Base-by-base conservation (phyloP, 169 alveolate genomes). In the Babesia gibsoni region DNA sequence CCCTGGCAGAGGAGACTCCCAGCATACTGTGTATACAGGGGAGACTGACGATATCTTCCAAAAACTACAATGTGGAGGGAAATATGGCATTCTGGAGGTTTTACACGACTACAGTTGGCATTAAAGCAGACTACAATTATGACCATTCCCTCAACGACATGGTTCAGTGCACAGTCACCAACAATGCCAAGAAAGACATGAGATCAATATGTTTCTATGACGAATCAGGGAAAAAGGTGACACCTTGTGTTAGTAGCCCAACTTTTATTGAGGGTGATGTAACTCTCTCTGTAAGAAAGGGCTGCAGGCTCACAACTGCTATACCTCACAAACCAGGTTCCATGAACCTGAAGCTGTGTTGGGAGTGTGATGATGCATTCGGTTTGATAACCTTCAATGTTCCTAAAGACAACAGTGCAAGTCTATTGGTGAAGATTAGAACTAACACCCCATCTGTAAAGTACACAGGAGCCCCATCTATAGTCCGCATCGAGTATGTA, bases 61-160 rank as follows among this genome's bases (percentile, higher is more conserved):
- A 3, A n/a, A 3, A 32, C 35, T 27, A 66, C 33, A 52, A 53
- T 29, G 4, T 22, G 2, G 73, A 69, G 16, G 53, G 43, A 1
- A n/a, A 8, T 16, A 23, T 57, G 22, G 72, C 70, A 1, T 69
- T 69, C 37, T 49, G 65, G 70, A 53, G 70, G 37, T 69, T 69
- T 46, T 69, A 69, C 42, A 22, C 36, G 9, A 18, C 48, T 5
- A 46, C 22, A 1, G 35, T 30, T 42, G 81, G 81, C 1, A 12
- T 69, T 8, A 30, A n/a, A 43, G 46, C 48, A 7, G n/a, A 30
- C 8, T 53, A 48, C n/a, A 46, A 54, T 10, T 53, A 30, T 36
- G 81, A 69, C 33, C 72, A 69, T 41, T 27, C 46, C 14, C n/a
- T 57, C 23, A 25, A 42, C 10, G 48, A 69, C 14, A 58, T 57